These are phyloP conservation scores for Panicum virgatum DNA, from an alignment of 202 grass and related monocot species.

Conservation along the genomic window DNA sequence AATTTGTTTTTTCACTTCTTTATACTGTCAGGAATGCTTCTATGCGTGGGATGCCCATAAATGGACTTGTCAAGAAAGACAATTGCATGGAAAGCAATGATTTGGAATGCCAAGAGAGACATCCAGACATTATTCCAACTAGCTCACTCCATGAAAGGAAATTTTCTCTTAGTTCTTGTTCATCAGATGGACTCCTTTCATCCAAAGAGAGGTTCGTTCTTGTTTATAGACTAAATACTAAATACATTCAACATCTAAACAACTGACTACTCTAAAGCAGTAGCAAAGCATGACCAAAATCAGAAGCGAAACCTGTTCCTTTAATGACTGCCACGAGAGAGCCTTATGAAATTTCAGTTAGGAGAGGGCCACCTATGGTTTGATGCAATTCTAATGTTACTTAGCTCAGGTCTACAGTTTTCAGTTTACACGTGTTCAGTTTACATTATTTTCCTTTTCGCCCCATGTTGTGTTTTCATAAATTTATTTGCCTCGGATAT, in stretches of 20 bases:
- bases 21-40: slow-evolving; percentile 49
- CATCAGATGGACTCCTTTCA: slow-evolving; percentile 56
- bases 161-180: slow-evolving; percentile 63
- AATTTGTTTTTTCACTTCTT: slow-evolving; percentile 24
- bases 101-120: slow-evolving; percentile 51
- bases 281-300: neutral
- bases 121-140: slow-evolving; percentile 34
- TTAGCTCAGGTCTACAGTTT: neutral
- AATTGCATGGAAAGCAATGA: slow-evolving; percentile 29
- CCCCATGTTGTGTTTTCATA: neutral
- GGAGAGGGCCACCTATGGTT: neutral
- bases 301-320: slow-evolving; percentile 2
- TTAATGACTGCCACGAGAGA: neutral
- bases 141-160: slow-evolving; percentile 54
- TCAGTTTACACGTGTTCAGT: neutral
- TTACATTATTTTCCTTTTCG: neutral
- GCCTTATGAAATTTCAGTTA: slow-evolving; percentile 18
- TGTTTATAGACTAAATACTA: neutral
- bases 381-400: neutral
- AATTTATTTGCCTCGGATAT: neutral
- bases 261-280: slow-evolving; percentile 6
- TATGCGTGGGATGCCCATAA: slow-evolving; percentile 25
- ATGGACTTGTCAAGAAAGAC: slow-evolving; percentile 34
- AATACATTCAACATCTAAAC: slow-evolving; percentile 11
- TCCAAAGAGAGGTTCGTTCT: slow-evolving; percentile 62